phyloP scores from a whole-genome alignment of 2,329 filamentous ascomycete species.

The Gliomastix tumulicola region DNA sequence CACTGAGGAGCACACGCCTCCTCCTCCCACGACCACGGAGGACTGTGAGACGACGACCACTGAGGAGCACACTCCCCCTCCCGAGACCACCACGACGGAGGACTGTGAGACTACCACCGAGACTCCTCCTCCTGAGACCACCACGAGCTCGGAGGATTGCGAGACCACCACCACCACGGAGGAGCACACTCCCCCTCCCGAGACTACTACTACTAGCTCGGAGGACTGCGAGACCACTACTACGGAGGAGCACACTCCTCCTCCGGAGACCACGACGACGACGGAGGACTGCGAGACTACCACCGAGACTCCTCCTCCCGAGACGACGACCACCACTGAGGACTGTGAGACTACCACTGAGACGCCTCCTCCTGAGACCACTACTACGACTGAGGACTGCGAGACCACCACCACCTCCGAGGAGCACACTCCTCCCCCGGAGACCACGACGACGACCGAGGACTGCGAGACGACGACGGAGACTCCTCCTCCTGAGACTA shows the following conservation, averaged over 20 bases:
- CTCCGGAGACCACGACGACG: slow-evolving; percentile 1
- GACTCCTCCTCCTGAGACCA: slow-evolving; percentile 1
- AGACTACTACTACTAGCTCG: slow-evolving; percentile 1
- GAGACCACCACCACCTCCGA: slow-evolving; percentile 5
- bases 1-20: slow-evolving; percentile 5
- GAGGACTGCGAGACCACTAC: slow-evolving; percentile 2
- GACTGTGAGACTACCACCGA: slow-evolving; percentile 3
- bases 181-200: slow-evolving; percentile 6
- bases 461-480: slow-evolving; percentile 3
- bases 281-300: slow-evolving; percentile 2
- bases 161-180: slow-evolving; percentile 5
- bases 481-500: slow-evolving; percentile 1
- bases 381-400: background rate
- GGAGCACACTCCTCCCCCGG: slow-evolving; percentile 2
- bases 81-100: slow-evolving; percentile 1
- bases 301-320: slow-evolving; percentile 2
- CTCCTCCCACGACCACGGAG: background rate
- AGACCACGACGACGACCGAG: slow-evolving; percentile 2
- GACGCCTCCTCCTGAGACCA: no score
- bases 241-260: slow-evolving; percentile 3
- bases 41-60: slow-evolving; percentile 5
- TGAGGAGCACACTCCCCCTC: slow-evolving; percentile 2
- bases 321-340: slow-evolving; percentile 4
- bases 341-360: slow-evolving; percentile 4
- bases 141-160: slow-evolving; percentile 2